Percentiles rank a stretch among this genome's conserved stretches.
phyloP scores from a whole-genome alignment of 129 eudicot species.

The Rutidosis leptorrhynchoides region DNA sequence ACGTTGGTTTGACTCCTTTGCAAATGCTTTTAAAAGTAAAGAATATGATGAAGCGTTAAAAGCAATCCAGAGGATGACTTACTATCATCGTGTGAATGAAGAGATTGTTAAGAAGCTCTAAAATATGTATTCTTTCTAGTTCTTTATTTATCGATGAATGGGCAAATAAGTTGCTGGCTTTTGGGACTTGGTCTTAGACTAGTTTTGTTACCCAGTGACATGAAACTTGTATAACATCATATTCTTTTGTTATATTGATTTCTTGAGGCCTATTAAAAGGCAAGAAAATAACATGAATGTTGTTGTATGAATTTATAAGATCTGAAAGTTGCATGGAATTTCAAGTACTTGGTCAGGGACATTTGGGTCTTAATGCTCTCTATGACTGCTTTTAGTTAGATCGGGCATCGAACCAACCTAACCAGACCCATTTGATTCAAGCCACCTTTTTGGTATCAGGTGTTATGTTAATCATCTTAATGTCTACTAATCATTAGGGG shows the following conservation, averaged over 20 bases:
- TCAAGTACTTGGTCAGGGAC: too few relatives aligned
- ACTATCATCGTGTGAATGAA: slow-evolving; percentile 64
- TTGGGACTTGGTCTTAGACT: not conserved
- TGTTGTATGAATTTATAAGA: too few relatives aligned
- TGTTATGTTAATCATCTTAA: too few relatives aligned
- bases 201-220: not conserved
- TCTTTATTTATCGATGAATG: not conserved
- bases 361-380: too few relatives aligned
- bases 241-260: not conserved
- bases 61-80: slow-evolving; percentile 81
- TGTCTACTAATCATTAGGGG: too few relatives aligned
- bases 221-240: not conserved
- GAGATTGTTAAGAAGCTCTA: slow-evolving; percentile 80
- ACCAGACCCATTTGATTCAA: too few relatives aligned
- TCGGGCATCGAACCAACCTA: too few relatives aligned
- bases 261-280: not conserved
- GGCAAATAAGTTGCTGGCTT: not conserved
- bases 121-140: slow-evolving; percentile 11
- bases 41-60: slow-evolving; percentile 53
- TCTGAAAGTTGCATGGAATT: too few relatives aligned
- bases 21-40: slow-evolving; percentile 53
- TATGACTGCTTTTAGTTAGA: too few relatives aligned
- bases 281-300: not conserved
- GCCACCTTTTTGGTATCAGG: too few relatives aligned
- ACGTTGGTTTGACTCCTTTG: slow-evolving; percentile 50